Evolutionary conservation across 805 yeast species (phyloP), one percentile per base, ranked within the genome.

Genomic region (Hanseniaspora occidentalis): DNA sequence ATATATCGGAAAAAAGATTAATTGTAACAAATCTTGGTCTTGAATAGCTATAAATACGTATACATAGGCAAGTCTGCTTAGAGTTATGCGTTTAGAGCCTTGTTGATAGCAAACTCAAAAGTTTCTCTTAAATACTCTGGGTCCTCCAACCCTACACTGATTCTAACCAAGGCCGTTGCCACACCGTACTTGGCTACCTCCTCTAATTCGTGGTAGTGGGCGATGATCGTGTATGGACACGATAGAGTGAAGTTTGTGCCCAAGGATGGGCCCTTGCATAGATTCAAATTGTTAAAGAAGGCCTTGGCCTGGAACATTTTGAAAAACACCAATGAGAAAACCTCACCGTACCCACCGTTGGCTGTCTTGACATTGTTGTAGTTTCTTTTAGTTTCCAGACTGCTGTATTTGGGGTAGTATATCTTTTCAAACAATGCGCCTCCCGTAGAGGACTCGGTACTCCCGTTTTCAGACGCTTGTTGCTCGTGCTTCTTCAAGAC

Each of bases 191-290:
- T 65, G 38, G 71, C 83, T 18, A 83, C 79, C 52, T 77, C 85
- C 44, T 84, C 89, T 42, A 85, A 62, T 58, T 86, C 95, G 41
- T 67, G 70, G 58, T 76, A 84, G 57, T 86, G 95, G 2, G 95
- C 95, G 44, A 88, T 66, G 36, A 88, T 73, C 6, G 95, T 71
- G 60, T 88, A 88, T 7, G 96, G 96, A 56, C 94, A 86, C 4
- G 86, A 86, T 50, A 86, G 65, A 0, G 94, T 79, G 63, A 84
- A 84, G 60, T 83, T 86, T 0, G 95, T 84, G 10, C 96, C 96
- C 48, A 86, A 68, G 13, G 92, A 79, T 3, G 96, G 96, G 2
- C 96, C 95, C 61, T 88, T 88, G 36, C 49, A 48, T 9, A 58
- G 31, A 1, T 51, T 46, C 27, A 59, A 31, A 11, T 73, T 67